Conservation (phyloP, 1,284 basidiomycete genomes). For the Blastosporella zonata region DNA sequence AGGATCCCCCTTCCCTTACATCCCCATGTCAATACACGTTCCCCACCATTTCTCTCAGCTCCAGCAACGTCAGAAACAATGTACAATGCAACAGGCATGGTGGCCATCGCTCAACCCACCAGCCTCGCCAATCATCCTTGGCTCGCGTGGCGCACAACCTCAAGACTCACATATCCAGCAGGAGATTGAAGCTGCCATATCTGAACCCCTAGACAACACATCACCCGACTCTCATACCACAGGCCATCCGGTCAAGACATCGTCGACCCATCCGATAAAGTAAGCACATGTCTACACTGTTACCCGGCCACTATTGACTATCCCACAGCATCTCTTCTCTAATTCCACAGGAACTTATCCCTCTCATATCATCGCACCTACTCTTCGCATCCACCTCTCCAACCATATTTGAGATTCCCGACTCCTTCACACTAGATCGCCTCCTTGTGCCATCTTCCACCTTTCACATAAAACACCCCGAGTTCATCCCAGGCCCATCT, state of each 20-base stretch:
- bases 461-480: conserved; percentile 18
- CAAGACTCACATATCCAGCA: conserved; percentile 36
- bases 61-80: conserved; percentile 57
- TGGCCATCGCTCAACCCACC: conserved; percentile 39
- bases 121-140: conserved; percentile 23
- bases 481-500: conserved; percentile 18
- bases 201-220: conserved; percentile 31
- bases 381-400: conserved; percentile 35
- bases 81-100: conserved; percentile 46
- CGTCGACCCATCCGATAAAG: conserved; percentile 84
- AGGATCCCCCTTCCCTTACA: conserved; percentile 61
- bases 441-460: conserved; percentile 25
- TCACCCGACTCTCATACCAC: conserved; percentile 15
- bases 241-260: conserved; percentile 58
- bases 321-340: conserved; percentile 57
- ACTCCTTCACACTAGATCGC: conserved; percentile 40
- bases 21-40: conserved; percentile 68
- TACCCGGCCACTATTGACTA: conserved; percentile 12
- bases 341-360: conserved; percentile 59
- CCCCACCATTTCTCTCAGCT: conserved; percentile 63
- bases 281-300: conserved; percentile 29
- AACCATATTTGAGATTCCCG: conserved; percentile 45
- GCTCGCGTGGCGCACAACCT: conserved; percentile 25
- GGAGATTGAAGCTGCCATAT: conserved; percentile 53
- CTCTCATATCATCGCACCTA: conserved; percentile 54